phyloP scores from a whole-genome alignment of 1,139 yeast genomes.

The Yamadazyma pseudoaaseri region DNA sequence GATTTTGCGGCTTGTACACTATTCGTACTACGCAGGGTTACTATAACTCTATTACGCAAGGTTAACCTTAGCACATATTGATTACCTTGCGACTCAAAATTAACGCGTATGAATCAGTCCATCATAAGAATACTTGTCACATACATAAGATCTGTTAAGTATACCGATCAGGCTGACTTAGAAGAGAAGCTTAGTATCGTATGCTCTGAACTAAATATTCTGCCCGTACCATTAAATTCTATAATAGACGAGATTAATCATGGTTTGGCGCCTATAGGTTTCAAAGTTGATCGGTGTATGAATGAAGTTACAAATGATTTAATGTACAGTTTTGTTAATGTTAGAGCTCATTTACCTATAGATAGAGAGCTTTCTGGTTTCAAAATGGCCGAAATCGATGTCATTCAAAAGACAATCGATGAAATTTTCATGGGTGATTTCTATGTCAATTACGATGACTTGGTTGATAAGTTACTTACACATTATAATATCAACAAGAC shows the following conservation, averaged over 20 bases:
- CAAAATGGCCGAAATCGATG: constrained; percentile 47
- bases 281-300: constrained; percentile 40
- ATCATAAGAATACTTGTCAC: constrained; percentile 36
- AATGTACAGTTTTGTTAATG: constrained; percentile 43
- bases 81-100: no score
- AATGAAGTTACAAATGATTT: constrained; percentile 36
- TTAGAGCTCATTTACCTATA: constrained; percentile 25
- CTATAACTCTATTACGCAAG: no score
- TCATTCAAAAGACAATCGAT: constrained; percentile 50
- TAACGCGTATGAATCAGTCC: background rate
- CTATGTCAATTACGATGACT: constrained; percentile 7
- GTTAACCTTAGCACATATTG: no score
- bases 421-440: constrained; percentile 29
- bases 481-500: constrained; percentile 19
- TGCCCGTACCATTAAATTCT: constrained; percentile 12
- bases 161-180: constrained; percentile 16
- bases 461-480: constrained; percentile 7
- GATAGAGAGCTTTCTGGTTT: constrained; percentile 41
- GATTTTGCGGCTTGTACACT: no score
- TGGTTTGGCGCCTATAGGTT: constrained; percentile 39
- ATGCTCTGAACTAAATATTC: constrained; percentile 3
- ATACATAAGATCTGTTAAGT: constrained; percentile 37
- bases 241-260: constrained; percentile 39
- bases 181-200: constrained; percentile 15
- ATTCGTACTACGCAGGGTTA: no score